A percentile compares a stretch with the other conserved stretches of the same genome.
Evolutionary conservation across 371 early-diverging fungal genomes (phyloP).

Genomic region (Mortierella sp.): DNA sequence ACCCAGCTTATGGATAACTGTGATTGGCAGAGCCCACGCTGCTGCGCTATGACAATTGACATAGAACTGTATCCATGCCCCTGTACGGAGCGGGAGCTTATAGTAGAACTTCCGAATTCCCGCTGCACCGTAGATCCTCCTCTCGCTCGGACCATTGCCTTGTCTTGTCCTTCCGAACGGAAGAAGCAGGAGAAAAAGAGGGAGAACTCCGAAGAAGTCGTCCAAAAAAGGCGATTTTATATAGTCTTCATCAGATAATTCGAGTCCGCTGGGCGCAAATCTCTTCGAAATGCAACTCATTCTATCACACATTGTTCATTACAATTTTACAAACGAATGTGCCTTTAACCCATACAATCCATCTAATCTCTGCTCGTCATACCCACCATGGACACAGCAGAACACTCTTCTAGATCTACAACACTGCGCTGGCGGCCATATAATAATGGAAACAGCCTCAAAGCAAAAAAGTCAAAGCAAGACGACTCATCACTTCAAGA

Average conservation of each 20-base stretch:
- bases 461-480: conserved; percentile 20
- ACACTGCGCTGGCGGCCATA: conserved; percentile 53
- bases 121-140: background rate
- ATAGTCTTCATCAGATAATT: no score
- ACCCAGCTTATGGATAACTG: no score
- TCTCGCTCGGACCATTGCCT: background rate
- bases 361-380: background rate
- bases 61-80: no score
- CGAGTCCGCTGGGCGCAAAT: no score
- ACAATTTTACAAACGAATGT: background rate
- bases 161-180: background rate
- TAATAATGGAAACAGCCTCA: conserved; percentile 19
- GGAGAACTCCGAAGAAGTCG: background rate
- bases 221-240: conserved; percentile 16
- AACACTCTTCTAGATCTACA: conserved; percentile 30
- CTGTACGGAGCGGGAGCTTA: background rate
- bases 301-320: background rate
- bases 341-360: background rate
- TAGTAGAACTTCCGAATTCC: background rate
- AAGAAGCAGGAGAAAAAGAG: background rate
- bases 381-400: conserved; percentile 32
- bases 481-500: conserved; percentile 5
- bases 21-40: background rate
- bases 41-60: background rate
- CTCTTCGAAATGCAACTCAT: no score